Conservation (phyloP, 2,329 filamentous ascomycete species). For the Sclerotiophoma versabilis region DNA sequence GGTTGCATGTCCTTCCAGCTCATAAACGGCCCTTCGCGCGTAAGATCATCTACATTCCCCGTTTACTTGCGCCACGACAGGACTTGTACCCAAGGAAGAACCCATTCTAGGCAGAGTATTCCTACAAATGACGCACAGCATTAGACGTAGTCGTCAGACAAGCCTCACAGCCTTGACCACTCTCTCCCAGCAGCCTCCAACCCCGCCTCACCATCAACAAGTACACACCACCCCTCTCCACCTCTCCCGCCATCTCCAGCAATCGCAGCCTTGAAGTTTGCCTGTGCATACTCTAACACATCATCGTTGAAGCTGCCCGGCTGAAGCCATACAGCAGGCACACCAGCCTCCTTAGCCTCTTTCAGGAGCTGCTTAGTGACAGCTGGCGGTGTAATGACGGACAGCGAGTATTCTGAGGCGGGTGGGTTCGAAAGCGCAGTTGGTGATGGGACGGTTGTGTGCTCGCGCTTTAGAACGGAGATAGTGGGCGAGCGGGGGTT, state of each 20-base stretch:
- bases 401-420: constrained; percentile 71
- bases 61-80: no score
- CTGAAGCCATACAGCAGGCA: constrained; percentile 70
- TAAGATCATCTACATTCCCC: no score
- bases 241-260: constrained; percentile 55
- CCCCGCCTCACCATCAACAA: constrained; percentile 51
- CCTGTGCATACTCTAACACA: constrained; percentile 72
- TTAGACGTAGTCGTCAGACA: background rate
- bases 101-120: no score
- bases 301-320: constrained; percentile 85
- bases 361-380: constrained; percentile 77
- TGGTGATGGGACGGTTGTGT: constrained; percentile 71
- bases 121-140: no score
- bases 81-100: no score
- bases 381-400: constrained; percentile 84
- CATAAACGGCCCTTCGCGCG: no score
- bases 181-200: constrained; percentile 45
- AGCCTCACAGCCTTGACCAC: constrained; percentile 35
- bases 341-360: constrained; percentile 78
- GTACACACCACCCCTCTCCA: constrained; percentile 51
- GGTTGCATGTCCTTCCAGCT: no score
- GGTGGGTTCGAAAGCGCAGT: constrained; percentile 63
- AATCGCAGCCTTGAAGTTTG: constrained; percentile 73
- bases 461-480: constrained; percentile 63
- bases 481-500: constrained; percentile 77